phyloP scores from a whole-genome alignment of 192 early-diverging fungal genomes.

The Phlyctochytrium planicorne region DNA sequence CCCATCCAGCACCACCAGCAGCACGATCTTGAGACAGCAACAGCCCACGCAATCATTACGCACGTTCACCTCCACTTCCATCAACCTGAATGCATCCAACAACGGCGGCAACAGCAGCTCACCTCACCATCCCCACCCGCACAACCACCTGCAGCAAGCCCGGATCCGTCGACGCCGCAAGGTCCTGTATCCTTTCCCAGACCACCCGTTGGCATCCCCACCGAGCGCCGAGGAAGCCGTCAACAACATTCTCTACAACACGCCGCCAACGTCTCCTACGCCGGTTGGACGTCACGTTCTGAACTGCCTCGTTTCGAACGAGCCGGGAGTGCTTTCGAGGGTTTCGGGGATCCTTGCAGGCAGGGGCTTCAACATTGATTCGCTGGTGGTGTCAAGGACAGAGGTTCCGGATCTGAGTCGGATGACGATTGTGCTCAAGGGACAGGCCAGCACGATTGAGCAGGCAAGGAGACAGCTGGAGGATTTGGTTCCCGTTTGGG shows the following conservation, averaged over 20 bases:
- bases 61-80: no score
- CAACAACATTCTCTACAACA: constrained; percentile 95
- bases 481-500: constrained; percentile 97
- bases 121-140: neutral
- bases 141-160: neutral
- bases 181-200: constrained; percentile 1
- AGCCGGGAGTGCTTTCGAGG: constrained; percentile 54
- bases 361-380: constrained; percentile 97
- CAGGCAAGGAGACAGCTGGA: constrained; percentile 94
- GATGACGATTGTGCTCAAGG: constrained; percentile 95
- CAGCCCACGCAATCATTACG: no score
- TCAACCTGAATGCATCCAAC: no score
- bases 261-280: constrained; percentile 53
- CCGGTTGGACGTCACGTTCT: constrained; percentile 82
- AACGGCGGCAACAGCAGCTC: neutral
- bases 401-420: constrained; percentile 89
- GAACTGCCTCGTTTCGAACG: constrained; percentile 83
- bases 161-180: constrained; percentile 2
- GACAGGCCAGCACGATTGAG: constrained; percentile 77
- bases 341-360: constrained; percentile 77
- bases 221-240: constrained; percentile 92
- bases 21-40: no score
- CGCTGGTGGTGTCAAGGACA: constrained; percentile 93
- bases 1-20: no score
- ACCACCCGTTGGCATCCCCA: constrained; percentile 39